A percentile compares a stretch with the other conserved stretches of the same genome.
Evolutionary conservation across 164 flowering plant genomes (phyloP).

Genomic region (Kalanchoe fedtschenkoi): DNA sequence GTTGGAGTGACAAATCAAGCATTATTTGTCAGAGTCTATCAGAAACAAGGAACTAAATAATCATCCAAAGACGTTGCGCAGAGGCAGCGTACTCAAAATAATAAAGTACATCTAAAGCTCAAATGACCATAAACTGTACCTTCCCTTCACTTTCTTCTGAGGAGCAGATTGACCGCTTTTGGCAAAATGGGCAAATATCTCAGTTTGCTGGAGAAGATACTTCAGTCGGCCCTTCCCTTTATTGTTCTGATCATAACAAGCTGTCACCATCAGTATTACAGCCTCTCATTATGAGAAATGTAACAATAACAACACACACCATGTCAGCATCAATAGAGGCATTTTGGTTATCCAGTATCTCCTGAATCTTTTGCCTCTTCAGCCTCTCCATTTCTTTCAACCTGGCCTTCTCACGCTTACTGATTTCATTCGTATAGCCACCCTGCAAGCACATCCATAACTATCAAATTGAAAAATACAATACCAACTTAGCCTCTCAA

Average conservation of each 20-base stretch:
- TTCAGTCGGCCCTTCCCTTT: slow-evolving; percentile 90
- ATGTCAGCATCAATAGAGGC: slow-evolving; percentile 89
- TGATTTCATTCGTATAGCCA: slow-evolving; percentile 31
- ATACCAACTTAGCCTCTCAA: background rate
- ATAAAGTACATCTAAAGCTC: background rate
- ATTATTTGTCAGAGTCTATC: background rate
- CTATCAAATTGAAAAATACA: background rate
- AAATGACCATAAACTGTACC: slow-evolving; percentile 27
- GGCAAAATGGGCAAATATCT: slow-evolving; percentile 95
- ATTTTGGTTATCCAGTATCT: slow-evolving; percentile 76
- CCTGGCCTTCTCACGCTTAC: slow-evolving; percentile 76
- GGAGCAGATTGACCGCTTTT: slow-evolving; percentile 62
- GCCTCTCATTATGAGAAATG: background rate
- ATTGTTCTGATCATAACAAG: slow-evolving; percentile 45
- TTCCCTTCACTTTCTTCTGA: slow-evolving; percentile 69
- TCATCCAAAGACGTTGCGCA: background rate
- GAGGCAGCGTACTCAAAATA: background rate
- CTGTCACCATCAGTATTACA: background rate
- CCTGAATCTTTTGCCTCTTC: slow-evolving; percentile 86
- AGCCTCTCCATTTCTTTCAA: slow-evolving; percentile 67
- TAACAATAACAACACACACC: slow-evolving; percentile 26
- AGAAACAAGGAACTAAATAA: background rate
- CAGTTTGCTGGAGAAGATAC: slow-evolving; percentile 90
- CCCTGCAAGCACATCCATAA: slow-evolving; percentile 23
- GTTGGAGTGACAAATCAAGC: background rate